Base-by-base conservation (phyloP, 805 yeast genomes). In the Teunomyces aglyptinius region DNA sequence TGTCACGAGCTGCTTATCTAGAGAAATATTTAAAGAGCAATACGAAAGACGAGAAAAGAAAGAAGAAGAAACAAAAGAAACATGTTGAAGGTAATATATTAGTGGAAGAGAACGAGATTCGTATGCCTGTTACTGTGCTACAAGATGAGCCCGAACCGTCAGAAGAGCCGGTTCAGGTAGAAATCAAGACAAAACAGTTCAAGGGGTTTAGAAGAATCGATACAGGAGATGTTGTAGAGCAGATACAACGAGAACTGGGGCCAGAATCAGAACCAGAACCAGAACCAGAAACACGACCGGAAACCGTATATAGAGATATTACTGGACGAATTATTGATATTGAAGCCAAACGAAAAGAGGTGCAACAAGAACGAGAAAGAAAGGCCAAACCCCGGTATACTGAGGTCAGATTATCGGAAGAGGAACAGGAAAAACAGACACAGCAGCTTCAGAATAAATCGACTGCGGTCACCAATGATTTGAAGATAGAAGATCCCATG, bases 401-500 rank as follows among this genome's bases (percentile, higher is more conserved):
- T 60, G 55, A 60, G 28, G 54, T 41, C 50, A 54, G 43, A 57
- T 50, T 52, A 54, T 54, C 54, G 56, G 51, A 61, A 56, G 40
- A 41, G 60, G 38, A 73, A 69, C 50, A 65, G 60, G 59, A 72
- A 76, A 33, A 67, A 69, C 41, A 64, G 45, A 45, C 49, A 5
- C 59, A 61, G 41, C 63, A 20, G 24, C 7, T 16, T 3, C 20
- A n/a, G 18, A 67, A n/a, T 56, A 59, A 11, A 71, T 71, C 28
- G 24, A 43, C 18, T 12, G 3, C 16, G 6, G 16, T 13, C 44
- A n/a, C 28, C 36, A 24, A 22, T 33, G 19, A 28, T 4, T 7
- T 38, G 29, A 29, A 41, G 39, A 15, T 48, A 11, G 89, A 84
- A 16, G 95, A 88, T 57, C 95, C 96, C 0, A 72, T 86, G 20